Evolutionary conservation across 2,329 filamentous ascomycete genomes (phyloP).

Genomic region (Colletotrichum camelliae): DNA sequence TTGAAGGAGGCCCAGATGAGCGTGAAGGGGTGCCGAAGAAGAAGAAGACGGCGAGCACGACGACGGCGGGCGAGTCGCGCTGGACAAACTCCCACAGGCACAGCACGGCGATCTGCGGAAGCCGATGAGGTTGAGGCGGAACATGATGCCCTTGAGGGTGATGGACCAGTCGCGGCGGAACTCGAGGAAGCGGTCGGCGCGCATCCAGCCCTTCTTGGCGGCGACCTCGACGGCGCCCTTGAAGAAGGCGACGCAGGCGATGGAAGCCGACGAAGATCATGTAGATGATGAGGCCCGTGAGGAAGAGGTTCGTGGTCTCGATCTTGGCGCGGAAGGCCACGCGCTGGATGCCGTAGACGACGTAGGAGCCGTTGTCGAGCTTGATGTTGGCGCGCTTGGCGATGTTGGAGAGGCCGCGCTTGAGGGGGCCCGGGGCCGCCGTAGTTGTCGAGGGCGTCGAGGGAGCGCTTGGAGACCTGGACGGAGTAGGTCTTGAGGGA

Average conservation of each 20-base stretch:
- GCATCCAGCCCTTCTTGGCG: conserved; percentile 78
- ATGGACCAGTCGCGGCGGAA: conserved; percentile 96
- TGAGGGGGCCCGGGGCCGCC: conserved; percentile 37
- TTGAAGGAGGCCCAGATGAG: conserved; percentile 88
- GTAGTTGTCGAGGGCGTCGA: conserved; percentile 38
- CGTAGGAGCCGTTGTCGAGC: conserved; percentile 58
- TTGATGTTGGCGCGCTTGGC: conserved; percentile 61
- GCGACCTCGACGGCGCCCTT: conserved; percentile 81
- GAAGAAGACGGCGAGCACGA: conserved; percentile 89
- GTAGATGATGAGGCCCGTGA: conserved; percentile 91
- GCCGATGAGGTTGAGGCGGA: conserved; percentile 87
- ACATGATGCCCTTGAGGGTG: conserved; percentile 91
- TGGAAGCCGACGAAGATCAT: conserved; percentile 77
- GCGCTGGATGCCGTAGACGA: conserved; percentile 84
- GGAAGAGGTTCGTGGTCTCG: conserved; percentile 90
- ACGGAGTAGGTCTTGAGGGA: conserved; percentile 78
- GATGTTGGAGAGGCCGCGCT: conserved; percentile 51
- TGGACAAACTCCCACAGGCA: conserved; percentile 93
- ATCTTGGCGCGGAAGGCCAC: conserved; percentile 87
- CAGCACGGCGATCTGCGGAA: conserved; percentile 88
- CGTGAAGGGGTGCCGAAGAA: conserved; percentile 78
- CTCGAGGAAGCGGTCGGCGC: conserved; percentile 84
- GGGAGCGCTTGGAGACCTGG: conserved; percentile 72
- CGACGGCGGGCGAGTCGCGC: conserved; percentile 82
- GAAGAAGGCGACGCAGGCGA: conserved; percentile 76